These are phyloP conservation scores for Casuarina cunninghamiana DNA, from an alignment of 306 rosid genomes.

Conservation along the genomic window DNA sequence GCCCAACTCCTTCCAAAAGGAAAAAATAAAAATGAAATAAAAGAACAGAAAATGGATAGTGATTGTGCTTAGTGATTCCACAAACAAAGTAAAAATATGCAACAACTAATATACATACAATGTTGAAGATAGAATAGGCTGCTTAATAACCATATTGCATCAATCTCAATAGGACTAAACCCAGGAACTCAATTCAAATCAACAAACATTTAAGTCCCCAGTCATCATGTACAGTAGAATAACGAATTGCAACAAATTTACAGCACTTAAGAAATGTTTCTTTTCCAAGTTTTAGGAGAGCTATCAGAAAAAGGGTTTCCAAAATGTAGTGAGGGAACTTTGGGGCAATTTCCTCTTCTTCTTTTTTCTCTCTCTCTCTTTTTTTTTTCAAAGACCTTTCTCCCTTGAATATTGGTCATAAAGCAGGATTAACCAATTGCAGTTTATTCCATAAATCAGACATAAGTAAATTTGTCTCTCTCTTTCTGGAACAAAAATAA, in stretches of 20 bases:
- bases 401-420: not conserved
- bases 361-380: too few relatives aligned
- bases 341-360: conserved; percentile 1
- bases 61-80: not conserved
- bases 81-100: not conserved
- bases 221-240: not conserved
- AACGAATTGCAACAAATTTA: not conserved
- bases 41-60: not conserved
- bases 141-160: not conserved
- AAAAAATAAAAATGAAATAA: too few relatives aligned
- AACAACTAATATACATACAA: not conserved
- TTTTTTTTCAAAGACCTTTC: too few relatives aligned
- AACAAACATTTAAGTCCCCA: not conserved
- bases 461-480: not conserved
- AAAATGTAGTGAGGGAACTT: not conserved
- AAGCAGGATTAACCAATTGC: not conserved
- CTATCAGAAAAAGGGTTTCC: not conserved
- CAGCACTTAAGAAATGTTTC: not conserved
- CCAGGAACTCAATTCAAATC: not conserved
- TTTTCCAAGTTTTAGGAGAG: not conserved
- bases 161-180: not conserved
- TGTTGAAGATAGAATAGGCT: not conserved
- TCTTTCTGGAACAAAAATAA: not conserved
- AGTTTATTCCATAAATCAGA: not conserved
- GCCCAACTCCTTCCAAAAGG: not conserved